Conservation (phyloP, 441 rosid genomes). For the Arabidopsis lyrata region DNA sequence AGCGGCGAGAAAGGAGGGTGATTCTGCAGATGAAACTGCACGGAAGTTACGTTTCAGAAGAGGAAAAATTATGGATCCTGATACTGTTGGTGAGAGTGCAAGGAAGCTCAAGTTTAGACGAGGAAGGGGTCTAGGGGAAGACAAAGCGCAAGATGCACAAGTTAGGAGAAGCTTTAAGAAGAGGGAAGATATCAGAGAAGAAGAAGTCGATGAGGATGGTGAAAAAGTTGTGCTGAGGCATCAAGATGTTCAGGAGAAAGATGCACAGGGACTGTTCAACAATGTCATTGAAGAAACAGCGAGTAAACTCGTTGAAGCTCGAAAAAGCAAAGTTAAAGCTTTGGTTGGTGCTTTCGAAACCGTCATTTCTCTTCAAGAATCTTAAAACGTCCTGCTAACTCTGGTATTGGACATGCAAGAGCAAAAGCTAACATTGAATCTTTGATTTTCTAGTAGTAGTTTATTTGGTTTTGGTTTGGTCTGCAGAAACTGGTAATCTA, state of each 20-base stretch:
- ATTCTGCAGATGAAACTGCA: constrained; percentile 52
- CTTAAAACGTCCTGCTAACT: constrained; percentile 50
- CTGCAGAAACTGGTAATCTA: constrained; percentile 35
- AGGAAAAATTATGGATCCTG: constrained; percentile 69
- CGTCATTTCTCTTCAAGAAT: constrained; percentile 86
- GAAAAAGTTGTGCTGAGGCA: constrained; percentile 78
- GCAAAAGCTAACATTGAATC: constrained; percentile 18
- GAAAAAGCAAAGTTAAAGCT: constrained; percentile 93
- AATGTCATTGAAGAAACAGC: constrained; percentile 96
- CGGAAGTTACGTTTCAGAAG: constrained; percentile 69
- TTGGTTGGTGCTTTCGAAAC: constrained; percentile 98
- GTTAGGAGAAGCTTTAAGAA: constrained; percentile 57
- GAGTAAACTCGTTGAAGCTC: constrained; percentile 72
- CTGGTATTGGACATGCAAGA: constrained; percentile 26
- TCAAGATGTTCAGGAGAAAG: constrained; percentile 79
- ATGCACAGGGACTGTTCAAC: constrained; percentile 67
- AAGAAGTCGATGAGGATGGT: constrained; percentile 43
- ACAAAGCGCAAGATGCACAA: constrained; percentile 50
- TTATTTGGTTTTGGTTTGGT: constrained; percentile 33
- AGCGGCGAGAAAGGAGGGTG: constrained; percentile 37
- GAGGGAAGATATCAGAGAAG: constrained; percentile 43
- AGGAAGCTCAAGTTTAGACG: constrained; percentile 81
- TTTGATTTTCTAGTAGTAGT: constrained; percentile 4
- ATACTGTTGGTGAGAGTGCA: constrained; percentile 54
- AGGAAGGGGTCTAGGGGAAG: constrained; percentile 56